Conservation (phyloP, 257 asterid species). For the Capsicum chinense region DNA sequence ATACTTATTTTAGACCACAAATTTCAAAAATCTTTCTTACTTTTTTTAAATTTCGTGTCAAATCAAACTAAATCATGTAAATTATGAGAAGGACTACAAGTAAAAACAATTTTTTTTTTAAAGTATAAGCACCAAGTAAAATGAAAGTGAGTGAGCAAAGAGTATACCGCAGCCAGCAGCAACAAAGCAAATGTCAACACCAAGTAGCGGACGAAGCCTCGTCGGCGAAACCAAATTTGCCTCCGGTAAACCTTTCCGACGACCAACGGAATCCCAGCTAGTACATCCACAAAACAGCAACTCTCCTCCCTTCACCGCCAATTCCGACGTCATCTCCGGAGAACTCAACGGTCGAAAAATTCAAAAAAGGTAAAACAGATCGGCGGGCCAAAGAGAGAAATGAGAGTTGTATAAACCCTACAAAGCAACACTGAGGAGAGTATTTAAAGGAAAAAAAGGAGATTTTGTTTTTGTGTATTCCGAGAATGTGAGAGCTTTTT, state of each 20-base stretch:
- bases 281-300: constrained; percentile 87
- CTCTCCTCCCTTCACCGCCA: constrained; percentile 76
- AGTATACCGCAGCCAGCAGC: constrained; percentile 85
- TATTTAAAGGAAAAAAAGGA: constrained; percentile 15
- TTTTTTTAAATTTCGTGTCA: too few species aligned
- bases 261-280: constrained; percentile 90
- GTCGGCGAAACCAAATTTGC: constrained; percentile 84
- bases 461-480: constrained; percentile 39
- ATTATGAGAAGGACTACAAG: too few species aligned
- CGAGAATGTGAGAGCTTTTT: constrained; percentile 34
- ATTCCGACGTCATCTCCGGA: constrained; percentile 70
- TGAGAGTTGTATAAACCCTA: constrained; percentile 47
- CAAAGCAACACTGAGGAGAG: background rate
- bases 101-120: too few species aligned
- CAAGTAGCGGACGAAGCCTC: constrained; percentile 82
- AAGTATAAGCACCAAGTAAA: too few species aligned
- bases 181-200: constrained; percentile 75
- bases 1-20: too few species aligned
- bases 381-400: constrained; percentile 38
- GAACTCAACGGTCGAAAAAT: constrained; percentile 44
- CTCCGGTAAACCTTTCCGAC: constrained; percentile 62
- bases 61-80: too few species aligned
- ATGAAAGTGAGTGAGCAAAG: background rate
- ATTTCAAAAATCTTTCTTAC: too few species aligned
- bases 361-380: constrained; percentile 35